Evolutionary conservation across 805 yeast genomes (phyloP), one percentile per base, ranked within the genome.

Genomic region (Ascoidea rubescens): DNA sequence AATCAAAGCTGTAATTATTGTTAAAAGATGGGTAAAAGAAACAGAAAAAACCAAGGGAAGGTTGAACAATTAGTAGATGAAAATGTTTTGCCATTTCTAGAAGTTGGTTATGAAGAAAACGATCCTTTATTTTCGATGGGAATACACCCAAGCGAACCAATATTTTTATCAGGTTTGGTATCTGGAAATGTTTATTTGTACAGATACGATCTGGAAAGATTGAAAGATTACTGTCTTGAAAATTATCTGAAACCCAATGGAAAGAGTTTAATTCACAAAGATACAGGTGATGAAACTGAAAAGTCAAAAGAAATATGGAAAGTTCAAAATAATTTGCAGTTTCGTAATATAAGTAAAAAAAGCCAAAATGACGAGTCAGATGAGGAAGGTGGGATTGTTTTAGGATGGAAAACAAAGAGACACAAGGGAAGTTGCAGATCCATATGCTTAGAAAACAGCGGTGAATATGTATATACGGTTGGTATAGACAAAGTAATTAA

Each of bases 401-500:
- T 74, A 31, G 52, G 66, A 1, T 91, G 99, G 99, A 78, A 83
- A 52, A 90, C 97, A 0, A 86, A 79, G 60, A 76, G 98, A 62
- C 98, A 91, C 63, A 89, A 88, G 64, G 90, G 88, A 1, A 83
- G 95, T 57, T 87, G 95, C 55, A 70, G 99, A 47, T 78, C 84
- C 4, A 68, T 87, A 2, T 69, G 78, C 5, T 82, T 87, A 64
- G 86, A 81, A 54, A 88, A 88, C 2, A 63, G 67, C 5, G 74
- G 74, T n/a, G 73, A 74, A 33, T 65, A 66, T 52, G 51, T 89
- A 0, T 86, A 71, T 60, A 74, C 95, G 0, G 79, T 81, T 17
- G 98, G 98, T 0, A 75, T 85, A 0, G 99, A 91, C 56, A 77
- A 78, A 48, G 77, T 86, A 5, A 69, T 91, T 56, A 91, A 91